These are phyloP conservation scores for Withania somnifera DNA, from an alignment of 305 asterid species.

Conservation along the genomic window DNA sequence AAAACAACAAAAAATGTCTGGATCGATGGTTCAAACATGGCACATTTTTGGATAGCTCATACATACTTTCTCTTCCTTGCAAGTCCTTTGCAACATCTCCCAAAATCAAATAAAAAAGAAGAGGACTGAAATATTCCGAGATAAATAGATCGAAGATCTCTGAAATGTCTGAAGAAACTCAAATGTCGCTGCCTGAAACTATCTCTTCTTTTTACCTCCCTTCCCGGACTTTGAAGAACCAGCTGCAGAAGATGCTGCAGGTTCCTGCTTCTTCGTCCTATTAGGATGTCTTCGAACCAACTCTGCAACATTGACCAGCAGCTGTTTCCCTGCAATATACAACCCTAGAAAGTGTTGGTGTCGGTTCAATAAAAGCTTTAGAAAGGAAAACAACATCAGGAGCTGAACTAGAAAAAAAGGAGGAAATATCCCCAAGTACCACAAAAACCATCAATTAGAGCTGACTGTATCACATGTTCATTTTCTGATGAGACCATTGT, in stretches of 20 bases:
- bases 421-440: background rate
- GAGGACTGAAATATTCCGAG: background rate
- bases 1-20: background rate
- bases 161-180: background rate
- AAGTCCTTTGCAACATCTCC: background rate
- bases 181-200: constrained; percentile 3
- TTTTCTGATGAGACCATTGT: background rate
- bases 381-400: background rate
- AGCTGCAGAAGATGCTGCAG: no score
- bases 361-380: background rate
- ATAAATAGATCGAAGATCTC: background rate
- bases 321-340: constrained; percentile 50
- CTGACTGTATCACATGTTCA: background rate
- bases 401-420: background rate
- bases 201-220: constrained; percentile 77
- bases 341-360: background rate
- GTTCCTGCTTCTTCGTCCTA: constrained; percentile 68
- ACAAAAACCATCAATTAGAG: background rate
- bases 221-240: constrained; percentile 64
- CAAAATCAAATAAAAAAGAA: background rate
- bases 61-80: background rate
- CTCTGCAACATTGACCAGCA: constrained; percentile 72
- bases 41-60: background rate
- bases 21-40: background rate
- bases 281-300: constrained; percentile 81